Evolutionary conservation across 768 basidiomycete species (phyloP), one percentile per base, ranked within the genome.

Genomic region (Multifurca ochricompacta): DNA sequence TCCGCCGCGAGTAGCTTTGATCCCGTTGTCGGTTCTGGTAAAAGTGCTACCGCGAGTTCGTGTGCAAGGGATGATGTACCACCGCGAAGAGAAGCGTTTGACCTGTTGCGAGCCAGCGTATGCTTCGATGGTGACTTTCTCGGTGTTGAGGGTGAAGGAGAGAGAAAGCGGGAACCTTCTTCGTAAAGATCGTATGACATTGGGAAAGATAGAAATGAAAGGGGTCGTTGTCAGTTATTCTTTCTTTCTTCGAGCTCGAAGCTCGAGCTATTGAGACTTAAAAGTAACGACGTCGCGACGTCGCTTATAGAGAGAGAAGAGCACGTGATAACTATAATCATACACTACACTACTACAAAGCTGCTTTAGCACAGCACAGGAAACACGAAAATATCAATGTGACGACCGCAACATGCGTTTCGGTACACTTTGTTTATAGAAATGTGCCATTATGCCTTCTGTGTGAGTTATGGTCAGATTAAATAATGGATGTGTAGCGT

Each of bases 1-100:
- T 92, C 91, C 69, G 91, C 90, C 11, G 87, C 87, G 5, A 92
- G 74, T 30, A 90, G 68, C 66, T 81, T 85, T 21, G 87, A 90
- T 50, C 85, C 81, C 25, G 79, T 74, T 47, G 77, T 84, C 0
- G 91, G 89, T 69, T 92, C 90, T 21, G 89, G 90, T 82, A 91
- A 87, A 51, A 92, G 76, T 9, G 90, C 90, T 31, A 84, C 81
- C 6, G 91, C 90, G 32, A 92, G 79, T 64, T 92, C 90, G 68
- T 92, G 89, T 4, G 90, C 90, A 30, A 92, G 77, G 5, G 87
- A 90, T 67, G 31, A 77, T 67, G 45, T 13, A 28, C 57, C 61
- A 52, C 69, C 67, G 36, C 79, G 80, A 58, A 82, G 66, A 19
- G 82, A 78, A 28, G 75, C 68, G 19, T 68, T 73, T 18, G 82